Base-by-base conservation (phyloP, 768 basidiomycete genomes). In the Xerocomellus amylosporus region DNA sequence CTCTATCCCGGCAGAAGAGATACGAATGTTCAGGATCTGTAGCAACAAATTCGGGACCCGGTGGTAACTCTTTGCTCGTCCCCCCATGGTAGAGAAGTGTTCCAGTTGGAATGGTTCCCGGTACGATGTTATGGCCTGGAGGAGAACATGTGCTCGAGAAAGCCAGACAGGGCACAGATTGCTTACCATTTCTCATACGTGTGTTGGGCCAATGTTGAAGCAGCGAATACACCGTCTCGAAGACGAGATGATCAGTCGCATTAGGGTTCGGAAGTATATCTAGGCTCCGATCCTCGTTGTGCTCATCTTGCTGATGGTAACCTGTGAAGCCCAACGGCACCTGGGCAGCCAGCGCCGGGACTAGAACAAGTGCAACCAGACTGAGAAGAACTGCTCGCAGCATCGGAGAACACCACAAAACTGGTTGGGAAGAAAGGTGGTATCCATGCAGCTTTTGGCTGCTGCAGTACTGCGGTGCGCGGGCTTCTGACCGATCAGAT, bases 161-260 rank as follows among this genome's bases (percentile, higher is more conserved):
- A 34, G 59, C 53, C 60, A 30, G 58, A 30, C 28, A 59, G 53
- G 9, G 50, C 4, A 36, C 45, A 0, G 3, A 12, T 8, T 3
- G 8, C 67, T 44, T 46, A 76, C 77, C 76, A 59, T 77, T 77
- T 46, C 77, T 69, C 64, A 78, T 77, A 5, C 76, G 73, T 0
- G 77, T 77, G 48, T 78, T 76, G 13, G 75, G 73, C 77, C 77
- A 78, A 52, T 73, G 76, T 41, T 78, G 76, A 12, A 77, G 65
- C 1, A 65, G 17, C 65, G 58, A 39, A 66, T 59, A 20, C 59
- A 65, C 54, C 56, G 68, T 54, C 60, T 67, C 60, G 40, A 65
- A 64, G 2, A 65, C 53, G 30, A 64, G 54, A 41, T 63, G 54
- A 17, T 59, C 52, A 1, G 74, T 75, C 10, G 58, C 55, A 52